Base-by-base conservation (phyloP, 768 basidiomycete species). In the Boletus vinaceobasis region DNA sequence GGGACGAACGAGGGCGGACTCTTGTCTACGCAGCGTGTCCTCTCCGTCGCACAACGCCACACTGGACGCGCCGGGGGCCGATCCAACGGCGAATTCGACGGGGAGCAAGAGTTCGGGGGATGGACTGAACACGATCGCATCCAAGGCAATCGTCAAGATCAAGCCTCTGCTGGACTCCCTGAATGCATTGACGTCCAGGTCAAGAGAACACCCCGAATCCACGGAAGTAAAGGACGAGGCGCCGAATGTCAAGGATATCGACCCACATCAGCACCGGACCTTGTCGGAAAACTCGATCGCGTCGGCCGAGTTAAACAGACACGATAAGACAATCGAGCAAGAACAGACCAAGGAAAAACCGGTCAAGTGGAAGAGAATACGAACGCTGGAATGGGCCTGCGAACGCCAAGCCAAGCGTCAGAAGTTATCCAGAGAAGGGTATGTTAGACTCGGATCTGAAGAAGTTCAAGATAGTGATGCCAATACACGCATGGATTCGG, bases 381-480 rank as follows among this genome's bases (percentile, higher is more conserved):
- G 68, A 46, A 74, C 72, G 2, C 71, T 79, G 13, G 77, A 78
- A 57, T 78, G 76, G 77, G 77, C 77, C 14, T 78, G 77, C 56
- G 71, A 76, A 26, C 72, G 67, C 43, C 69, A 71, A 21, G 58
- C 71, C 17, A 76, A 75, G 53, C 75, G 75, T 19, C 65, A 66
- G 36, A 73, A 71, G 52, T 45, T 60, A 37, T 57, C 50, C 48
- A 68, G 47, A 43, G 60, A 60, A 35, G 57, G 50, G 38, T 53
- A 62, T 26, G 40, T 38, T 17, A 48, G 60, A 44, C 57, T 62
- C 10, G 55, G 31, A 6, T 65, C 63, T 26, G 62, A 60, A 29
- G 65, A 70, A 17, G 50, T 36, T 29, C 43, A 57, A 37, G 58
- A 60, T 5, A 46, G 15, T 27, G 53, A 46, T 40, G 32, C 45